phyloP scores from a whole-genome alignment of 2,329 filamentous ascomycete genomes.

The Botrytis galanthina region DNA sequence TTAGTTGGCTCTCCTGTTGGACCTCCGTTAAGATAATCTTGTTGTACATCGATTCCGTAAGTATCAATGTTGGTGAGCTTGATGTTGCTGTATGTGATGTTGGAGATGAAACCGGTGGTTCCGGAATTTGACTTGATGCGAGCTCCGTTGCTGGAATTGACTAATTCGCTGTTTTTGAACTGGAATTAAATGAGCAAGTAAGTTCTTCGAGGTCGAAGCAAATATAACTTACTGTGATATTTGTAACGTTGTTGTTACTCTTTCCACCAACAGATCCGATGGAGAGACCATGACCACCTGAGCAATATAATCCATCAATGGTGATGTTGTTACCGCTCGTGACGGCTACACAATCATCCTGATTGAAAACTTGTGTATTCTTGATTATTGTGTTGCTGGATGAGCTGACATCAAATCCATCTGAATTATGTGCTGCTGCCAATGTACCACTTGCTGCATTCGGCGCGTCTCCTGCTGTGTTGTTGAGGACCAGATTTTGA shows the following conservation, averaged over 20 bases:
- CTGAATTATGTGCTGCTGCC: slow-evolving; percentile 49
- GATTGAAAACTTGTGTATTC: slow-evolving; percentile 32
- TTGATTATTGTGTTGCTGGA: slow-evolving; percentile 45
- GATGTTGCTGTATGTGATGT: slow-evolving; percentile 49
- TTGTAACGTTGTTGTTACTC: slow-evolving; percentile 39
- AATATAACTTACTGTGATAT: slow-evolving; percentile 33
- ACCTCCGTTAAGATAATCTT: slow-evolving; percentile 52
- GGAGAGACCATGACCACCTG: slow-evolving; percentile 37
- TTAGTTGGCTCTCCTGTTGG: slow-evolving; percentile 42
- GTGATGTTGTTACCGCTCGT: slow-evolving; percentile 39
- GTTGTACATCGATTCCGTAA: slow-evolving; percentile 52
- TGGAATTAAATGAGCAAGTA: slow-evolving; percentile 13
- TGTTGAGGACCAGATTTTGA: slow-evolving; percentile 54
- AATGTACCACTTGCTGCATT: slow-evolving; percentile 34
- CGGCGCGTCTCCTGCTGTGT: slow-evolving; percentile 50
- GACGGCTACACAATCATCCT: slow-evolving; percentile 39
- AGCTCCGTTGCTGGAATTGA: slow-evolving; percentile 39
- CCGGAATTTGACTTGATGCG: slow-evolving; percentile 44
- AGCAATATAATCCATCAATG: slow-evolving; percentile 35
- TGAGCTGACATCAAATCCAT: slow-evolving; percentile 50
- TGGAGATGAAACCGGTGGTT: slow-evolving; percentile 42
- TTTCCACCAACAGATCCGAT: slow-evolving; percentile 40
- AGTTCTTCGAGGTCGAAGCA: background rate
- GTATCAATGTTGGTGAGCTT: slow-evolving; percentile 44
- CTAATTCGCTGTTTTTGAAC: slow-evolving; percentile 34